Conservation (phyloP, 2,329 filamentous ascomycete genomes). For the Cladophialophora immunda region DNA sequence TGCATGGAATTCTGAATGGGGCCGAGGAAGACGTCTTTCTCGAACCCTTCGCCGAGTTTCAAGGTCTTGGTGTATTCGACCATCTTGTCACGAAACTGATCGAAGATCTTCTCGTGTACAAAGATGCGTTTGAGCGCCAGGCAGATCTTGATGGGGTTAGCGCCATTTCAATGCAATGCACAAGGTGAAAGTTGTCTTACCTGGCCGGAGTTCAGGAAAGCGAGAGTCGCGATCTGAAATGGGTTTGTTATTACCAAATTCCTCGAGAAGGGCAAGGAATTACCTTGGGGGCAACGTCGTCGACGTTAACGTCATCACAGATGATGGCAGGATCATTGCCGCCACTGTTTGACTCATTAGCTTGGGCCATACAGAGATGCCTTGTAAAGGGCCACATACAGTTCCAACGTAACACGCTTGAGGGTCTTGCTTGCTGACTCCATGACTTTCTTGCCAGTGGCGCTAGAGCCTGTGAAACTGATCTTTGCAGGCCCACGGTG, state of each 20-base stretch:
- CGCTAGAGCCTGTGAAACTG: slow-evolving; percentile 50
- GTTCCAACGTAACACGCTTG: slow-evolving; percentile 68
- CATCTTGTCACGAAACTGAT: slow-evolving; percentile 70
- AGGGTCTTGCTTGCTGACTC: slow-evolving; percentile 51
- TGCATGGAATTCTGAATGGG: slow-evolving; percentile 73
- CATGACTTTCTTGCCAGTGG: slow-evolving; percentile 51
- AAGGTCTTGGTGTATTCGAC: slow-evolving; percentile 62
- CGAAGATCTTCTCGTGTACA: slow-evolving; percentile 68
- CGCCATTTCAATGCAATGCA: not conserved
- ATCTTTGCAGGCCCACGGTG: slow-evolving; percentile 55
- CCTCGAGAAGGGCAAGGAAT: slow-evolving; percentile 38
- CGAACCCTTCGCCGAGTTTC: slow-evolving; percentile 44
- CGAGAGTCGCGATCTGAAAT: slow-evolving; percentile 22
- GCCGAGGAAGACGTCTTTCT: slow-evolving; percentile 61
- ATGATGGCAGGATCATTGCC: slow-evolving; percentile 72
- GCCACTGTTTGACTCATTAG: slow-evolving; percentile 54
- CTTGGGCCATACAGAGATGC: not conserved
- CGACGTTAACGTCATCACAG: slow-evolving; percentile 71
- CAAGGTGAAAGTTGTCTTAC: slow-evolving; percentile 33
- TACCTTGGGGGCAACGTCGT: slow-evolving; percentile 70
- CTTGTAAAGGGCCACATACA: slow-evolving; percentile 43
- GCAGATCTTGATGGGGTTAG: slow-evolving; percentile 58
- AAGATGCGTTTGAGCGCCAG: slow-evolving; percentile 71
- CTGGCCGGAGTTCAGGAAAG: slow-evolving; percentile 65
- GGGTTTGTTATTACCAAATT: not conserved